phyloP scores from a whole-genome alignment of 1,284 basidiomycete species.

The Heliocybe sulcata region DNA sequence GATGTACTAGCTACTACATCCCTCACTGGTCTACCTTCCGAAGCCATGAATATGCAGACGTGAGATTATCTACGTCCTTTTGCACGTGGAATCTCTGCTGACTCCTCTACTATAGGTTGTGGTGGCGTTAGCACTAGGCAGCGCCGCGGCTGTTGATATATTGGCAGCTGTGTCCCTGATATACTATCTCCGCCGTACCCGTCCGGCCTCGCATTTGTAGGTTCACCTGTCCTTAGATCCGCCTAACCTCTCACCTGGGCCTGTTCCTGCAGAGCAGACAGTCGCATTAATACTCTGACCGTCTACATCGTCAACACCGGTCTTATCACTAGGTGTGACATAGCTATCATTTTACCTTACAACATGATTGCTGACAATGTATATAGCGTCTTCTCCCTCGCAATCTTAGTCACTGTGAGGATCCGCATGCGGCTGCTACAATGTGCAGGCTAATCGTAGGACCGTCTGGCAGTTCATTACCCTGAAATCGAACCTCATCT shows the following conservation, averaged over 20 bases:
- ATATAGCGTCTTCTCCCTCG: background rate
- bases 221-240: background rate
- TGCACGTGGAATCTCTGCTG: background rate
- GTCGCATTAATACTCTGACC: background rate
- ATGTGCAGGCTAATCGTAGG: too few species aligned
- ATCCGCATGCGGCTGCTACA: background rate
- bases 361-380: background rate
- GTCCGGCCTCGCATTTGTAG: background rate
- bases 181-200: background rate
- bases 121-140: background rate
- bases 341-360: background rate
- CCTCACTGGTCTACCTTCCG: background rate
- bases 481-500: background rate
- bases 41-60: background rate
- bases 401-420: background rate
- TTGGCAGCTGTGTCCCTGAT: background rate
- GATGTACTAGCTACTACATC: background rate
- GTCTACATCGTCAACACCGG: background rate
- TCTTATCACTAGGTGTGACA: background rate
- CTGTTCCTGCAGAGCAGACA: background rate
- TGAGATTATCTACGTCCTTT: background rate
- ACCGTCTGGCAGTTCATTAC: background rate
- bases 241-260: background rate
- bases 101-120: background rate
- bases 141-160: background rate